Base-by-base conservation (phyloP, 1,284 basidiomycete species). In the Tetrapyrgos nigripes region DNA sequence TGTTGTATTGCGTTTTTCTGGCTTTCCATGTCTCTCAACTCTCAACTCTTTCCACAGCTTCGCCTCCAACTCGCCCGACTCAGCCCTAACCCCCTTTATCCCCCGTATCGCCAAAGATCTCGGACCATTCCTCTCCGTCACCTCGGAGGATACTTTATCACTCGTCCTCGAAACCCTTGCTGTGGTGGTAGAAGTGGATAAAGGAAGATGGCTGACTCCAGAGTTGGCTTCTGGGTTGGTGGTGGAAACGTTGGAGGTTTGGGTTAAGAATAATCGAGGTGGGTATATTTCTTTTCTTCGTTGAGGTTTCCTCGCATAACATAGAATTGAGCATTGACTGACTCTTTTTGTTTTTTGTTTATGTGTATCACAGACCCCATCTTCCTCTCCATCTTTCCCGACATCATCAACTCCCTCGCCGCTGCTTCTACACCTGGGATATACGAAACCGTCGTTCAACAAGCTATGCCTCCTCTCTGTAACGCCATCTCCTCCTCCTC, bases 71-170 rank as follows among this genome's bases (percentile, higher is more conserved):
- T 81, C 84, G 24, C 83, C 87, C 43, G 83, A 85, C 47, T 79
- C 83, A 0, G 80, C 81, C 4, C 71, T 95, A 33, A 76, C 80
- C 29, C 83, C 88, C 0, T 86, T 91, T 60, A 90, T 92, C 0
- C 80, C 84, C 6, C 84, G 89, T 33, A 91, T 98, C 53, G 84
- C 94, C n/a, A 85, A 87, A 55, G 88, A 91, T 62, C 83, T 99
- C 3, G 89, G 93, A 0, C 94, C 96, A 0, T 91, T 98, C 71
- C 75, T 98, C 24, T 76, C 88, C 8, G 78, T 87, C 31, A 89
- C 94, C 0, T 88, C 90, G 1, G 93, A 95, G 62, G 94, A 97
- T 66, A 94, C 95, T 0, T 83, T 98, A 13, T 89, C 93, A n/a
- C 84, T 98, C 9, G 86, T 98, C 26, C 79, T 98, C 24, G 96